A percentile compares a stretch with the other conserved stretches of the same genome.
Conservation (phyloP, 2,329 filamentous ascomycete genomes). For the Metarhizium album region DNA sequence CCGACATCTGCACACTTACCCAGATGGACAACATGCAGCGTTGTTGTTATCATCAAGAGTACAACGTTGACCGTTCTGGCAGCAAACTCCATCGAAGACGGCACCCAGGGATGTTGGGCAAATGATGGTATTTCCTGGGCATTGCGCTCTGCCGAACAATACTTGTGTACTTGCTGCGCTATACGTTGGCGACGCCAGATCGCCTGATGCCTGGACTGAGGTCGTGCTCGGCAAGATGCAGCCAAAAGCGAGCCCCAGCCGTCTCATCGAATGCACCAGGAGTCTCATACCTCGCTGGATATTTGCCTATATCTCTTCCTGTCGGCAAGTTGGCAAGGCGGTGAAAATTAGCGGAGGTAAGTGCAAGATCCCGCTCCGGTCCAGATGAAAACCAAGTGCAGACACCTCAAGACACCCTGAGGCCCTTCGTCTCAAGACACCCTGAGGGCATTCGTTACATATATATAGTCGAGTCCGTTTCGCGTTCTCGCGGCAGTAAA, state of each 20-base stretch:
- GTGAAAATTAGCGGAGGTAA: not conserved
- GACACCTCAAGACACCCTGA: not conserved
- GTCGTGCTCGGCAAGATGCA: not conserved
- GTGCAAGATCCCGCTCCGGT: not conserved
- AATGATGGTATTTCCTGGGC: constrained; percentile 38
- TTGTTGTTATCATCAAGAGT: constrained; percentile 35
- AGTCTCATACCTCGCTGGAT: not conserved
- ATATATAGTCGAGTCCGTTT: not conserved
- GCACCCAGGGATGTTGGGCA: constrained; percentile 36
- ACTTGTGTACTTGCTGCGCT: constrained; percentile 13
- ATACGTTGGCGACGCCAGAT: constrained; percentile 8
- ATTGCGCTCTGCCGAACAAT: constrained; percentile 22
- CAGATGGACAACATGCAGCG: constrained; percentile 43
- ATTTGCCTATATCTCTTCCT: too few species aligned
- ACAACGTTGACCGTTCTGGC: constrained; percentile 39
- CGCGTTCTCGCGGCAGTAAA: not conserved
- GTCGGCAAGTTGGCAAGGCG: not conserved
- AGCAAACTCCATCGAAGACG: constrained; percentile 39
- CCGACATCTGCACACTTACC: constrained; percentile 36
- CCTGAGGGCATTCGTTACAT: not conserved
- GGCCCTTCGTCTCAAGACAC: not conserved
- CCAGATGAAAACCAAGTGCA: not conserved
- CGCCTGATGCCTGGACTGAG: not conserved
- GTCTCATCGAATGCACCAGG: not conserved
- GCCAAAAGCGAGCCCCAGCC: not conserved